These are phyloP conservation scores for Fusarium ambrosium DNA, from an alignment of 2,329 filamentous ascomycete species.

Conservation along the genomic window DNA sequence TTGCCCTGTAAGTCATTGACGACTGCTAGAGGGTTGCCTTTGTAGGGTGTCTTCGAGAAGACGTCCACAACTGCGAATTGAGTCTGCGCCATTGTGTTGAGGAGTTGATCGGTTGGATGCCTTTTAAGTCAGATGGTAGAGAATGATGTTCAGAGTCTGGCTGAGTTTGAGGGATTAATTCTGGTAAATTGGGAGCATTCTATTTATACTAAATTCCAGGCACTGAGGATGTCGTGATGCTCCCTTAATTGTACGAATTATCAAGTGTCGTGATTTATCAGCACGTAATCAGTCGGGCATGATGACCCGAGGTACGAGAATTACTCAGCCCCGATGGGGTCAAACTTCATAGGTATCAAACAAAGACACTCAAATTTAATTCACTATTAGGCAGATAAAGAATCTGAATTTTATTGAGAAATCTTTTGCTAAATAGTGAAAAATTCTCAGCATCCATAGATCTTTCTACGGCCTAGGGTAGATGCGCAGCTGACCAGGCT, in stretches of 20 bases:
- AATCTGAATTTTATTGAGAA: neutral
- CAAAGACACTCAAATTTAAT: neutral
- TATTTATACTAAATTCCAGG: neutral
- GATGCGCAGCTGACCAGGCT: neutral
- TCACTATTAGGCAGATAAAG: neutral
- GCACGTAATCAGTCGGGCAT: neutral
- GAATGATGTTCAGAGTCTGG: neutral
- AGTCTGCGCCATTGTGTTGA: neutral
- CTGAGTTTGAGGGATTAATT: neutral
- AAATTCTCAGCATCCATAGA: too few species aligned
- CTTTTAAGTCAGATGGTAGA: too few species aligned
- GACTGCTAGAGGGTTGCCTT: constrained; percentile 40
- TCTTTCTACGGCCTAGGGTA: neutral
- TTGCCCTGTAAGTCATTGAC: constrained; percentile 27
- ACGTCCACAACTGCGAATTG: constrained; percentile 32
- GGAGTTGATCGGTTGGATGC: too few species aligned
- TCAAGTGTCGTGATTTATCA: constrained; percentile 1
- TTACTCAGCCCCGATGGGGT: neutral
- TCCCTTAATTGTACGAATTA: neutral
- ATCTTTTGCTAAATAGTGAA: too few species aligned
- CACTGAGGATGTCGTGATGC: neutral
- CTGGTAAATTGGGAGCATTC: neutral
- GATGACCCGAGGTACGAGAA: neutral
- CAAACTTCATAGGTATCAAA: neutral
- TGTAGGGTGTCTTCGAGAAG: constrained; percentile 35